phyloP scores from a whole-genome alignment of 192 early-diverging fungal genomes.

The Coemansia sp. region DNA sequence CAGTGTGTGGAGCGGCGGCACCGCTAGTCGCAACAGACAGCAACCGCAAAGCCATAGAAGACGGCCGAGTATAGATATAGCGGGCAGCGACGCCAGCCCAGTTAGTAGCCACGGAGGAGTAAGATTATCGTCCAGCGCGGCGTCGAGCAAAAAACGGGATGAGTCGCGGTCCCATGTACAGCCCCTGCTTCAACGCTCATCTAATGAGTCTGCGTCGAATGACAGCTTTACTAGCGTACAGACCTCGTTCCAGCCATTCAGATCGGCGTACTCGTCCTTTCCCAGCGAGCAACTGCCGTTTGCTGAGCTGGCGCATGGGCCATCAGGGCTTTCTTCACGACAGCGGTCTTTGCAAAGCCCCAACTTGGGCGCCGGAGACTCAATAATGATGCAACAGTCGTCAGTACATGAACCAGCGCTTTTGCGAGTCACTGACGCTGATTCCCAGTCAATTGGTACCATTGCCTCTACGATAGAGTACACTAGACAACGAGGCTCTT shows the following conservation, averaged over 20 bases:
- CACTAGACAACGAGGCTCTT: constrained; percentile 11
- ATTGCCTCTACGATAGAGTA: constrained; percentile 21
- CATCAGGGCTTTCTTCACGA: constrained; percentile 5
- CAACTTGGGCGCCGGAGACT: background rate
- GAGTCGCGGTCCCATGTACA: background rate
- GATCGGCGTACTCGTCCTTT: constrained; percentile 38
- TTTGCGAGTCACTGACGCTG: constrained; percentile 16
- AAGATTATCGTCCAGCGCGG: constrained; percentile 5
- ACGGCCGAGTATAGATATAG: constrained; percentile 7
- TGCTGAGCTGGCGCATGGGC: background rate
- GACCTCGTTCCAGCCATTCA: constrained; percentile 33
- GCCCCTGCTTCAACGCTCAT: background rate
- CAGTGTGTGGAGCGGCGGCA: constrained; percentile 30
- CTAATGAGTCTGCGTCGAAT: constrained; percentile 8
- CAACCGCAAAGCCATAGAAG: background rate
- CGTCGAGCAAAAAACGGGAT: background rate
- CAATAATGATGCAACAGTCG: constrained; percentile 4
- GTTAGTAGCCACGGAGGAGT: constrained; percentile 8
- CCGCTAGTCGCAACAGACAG: background rate
- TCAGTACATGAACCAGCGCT: constrained; percentile 32
- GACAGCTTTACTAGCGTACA: constrained; percentile 31
- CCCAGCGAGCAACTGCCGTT: constrained; percentile 11
- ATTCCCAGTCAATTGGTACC: constrained; percentile 24
- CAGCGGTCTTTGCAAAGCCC: constrained; percentile 7
- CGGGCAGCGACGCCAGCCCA: constrained; percentile 1